These are phyloP conservation scores for Gossypium turneri DNA, from an alignment of 345 rosid genomes.

Conservation along the genomic window DNA sequence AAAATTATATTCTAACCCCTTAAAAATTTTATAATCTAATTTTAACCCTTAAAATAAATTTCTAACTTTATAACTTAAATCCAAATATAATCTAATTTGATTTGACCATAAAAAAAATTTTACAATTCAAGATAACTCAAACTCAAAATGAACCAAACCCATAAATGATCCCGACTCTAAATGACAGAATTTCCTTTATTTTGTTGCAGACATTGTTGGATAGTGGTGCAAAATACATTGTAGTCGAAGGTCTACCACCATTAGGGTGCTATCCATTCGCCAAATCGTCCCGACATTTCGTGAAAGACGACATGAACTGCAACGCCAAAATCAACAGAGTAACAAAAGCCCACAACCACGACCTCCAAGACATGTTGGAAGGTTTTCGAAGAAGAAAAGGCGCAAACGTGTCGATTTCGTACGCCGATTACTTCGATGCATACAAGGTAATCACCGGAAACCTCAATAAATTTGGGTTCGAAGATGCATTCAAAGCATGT, in stretches of 20 bases:
- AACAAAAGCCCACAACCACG: not conserved
- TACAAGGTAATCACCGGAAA: not conserved
- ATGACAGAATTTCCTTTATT: no score
- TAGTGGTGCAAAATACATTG: not conserved
- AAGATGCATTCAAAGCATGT: not conserved
- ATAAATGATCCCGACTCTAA: no score
- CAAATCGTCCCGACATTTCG: not conserved
- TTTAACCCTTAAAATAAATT: no score
- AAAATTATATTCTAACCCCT: no score
- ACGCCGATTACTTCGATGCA: not conserved
- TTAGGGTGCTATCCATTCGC: slow-evolving; percentile 1
- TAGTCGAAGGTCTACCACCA: not conserved
- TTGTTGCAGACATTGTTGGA: not conserved
- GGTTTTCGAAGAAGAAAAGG: not conserved
- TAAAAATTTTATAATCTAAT: no score
- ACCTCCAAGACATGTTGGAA: not conserved
- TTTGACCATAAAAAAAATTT: no score
- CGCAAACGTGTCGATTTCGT: not conserved
- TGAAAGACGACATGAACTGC: not conserved
- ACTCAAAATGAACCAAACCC: no score
- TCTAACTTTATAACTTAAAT: no score
- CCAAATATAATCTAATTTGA: no score
- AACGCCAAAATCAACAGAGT: not conserved
- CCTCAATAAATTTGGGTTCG: not conserved
- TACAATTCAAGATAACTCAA: no score